Conservation (phyloP, 768 basidiomycete genomes). For the Rickenella mellea region DNA sequence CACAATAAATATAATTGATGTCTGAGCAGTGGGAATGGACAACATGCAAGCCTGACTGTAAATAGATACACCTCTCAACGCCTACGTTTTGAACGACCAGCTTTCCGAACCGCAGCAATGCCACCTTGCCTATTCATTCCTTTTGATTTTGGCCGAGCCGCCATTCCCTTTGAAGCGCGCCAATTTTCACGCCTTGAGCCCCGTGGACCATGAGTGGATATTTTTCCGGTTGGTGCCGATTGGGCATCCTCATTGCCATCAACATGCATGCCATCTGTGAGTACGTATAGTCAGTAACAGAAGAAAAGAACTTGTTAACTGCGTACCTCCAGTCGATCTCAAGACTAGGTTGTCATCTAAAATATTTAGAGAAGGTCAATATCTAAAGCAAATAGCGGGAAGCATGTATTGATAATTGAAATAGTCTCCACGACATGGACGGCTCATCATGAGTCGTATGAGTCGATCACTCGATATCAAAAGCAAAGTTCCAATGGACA, state of each 20-base stretch:
- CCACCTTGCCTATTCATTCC: slow-evolving; percentile 64
- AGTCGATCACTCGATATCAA: too few relatives aligned
- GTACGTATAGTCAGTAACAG: background rate
- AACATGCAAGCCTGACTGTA: background rate
- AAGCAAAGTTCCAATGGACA: too few relatives aligned
- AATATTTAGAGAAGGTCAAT: too few relatives aligned
- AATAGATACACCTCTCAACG: slow-evolving; percentile 30
- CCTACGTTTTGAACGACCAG: slow-evolving; percentile 64
- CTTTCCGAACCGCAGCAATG: slow-evolving; percentile 49
- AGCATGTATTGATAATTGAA: too few relatives aligned
- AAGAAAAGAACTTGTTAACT: background rate
- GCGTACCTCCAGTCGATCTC: too few relatives aligned
- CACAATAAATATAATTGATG: too few relatives aligned
- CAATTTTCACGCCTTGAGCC: slow-evolving; percentile 72
- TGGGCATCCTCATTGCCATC: slow-evolving; percentile 26
- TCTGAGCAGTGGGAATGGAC: too few relatives aligned
- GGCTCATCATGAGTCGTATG: too few relatives aligned
- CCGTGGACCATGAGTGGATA: slow-evolving; percentile 81
- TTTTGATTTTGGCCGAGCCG: slow-evolving; percentile 35
- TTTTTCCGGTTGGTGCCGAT: slow-evolving; percentile 21
- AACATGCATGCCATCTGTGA: slow-evolving; percentile 44
- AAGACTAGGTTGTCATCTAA: too few relatives aligned
- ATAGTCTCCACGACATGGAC: too few relatives aligned
- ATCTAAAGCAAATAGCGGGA: too few relatives aligned
- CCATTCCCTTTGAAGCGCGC: slow-evolving; percentile 71